A percentile compares a stretch with the other conserved stretches of the same genome.
These are phyloP conservation scores for Vitis hybrid DNA, from an alignment of 177 flowering plant genomes.

Conservation along the genomic window DNA sequence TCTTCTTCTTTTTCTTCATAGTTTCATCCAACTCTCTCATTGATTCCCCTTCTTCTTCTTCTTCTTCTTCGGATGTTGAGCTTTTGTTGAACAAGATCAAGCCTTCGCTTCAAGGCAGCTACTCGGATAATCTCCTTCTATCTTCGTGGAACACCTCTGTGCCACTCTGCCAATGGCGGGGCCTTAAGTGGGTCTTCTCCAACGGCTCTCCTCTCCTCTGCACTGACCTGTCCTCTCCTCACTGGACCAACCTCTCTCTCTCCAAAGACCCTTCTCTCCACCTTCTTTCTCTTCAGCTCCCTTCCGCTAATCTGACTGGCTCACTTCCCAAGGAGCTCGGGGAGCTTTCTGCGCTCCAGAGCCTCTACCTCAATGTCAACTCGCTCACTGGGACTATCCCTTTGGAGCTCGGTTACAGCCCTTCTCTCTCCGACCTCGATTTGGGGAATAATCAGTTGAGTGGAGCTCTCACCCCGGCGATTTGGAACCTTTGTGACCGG, in stretches of 20 bases:
- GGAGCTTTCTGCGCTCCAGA: slow-evolving; percentile 67
- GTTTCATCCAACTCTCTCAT: background rate
- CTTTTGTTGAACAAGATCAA: slow-evolving; percentile 69
- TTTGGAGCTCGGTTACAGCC: slow-evolving; percentile 84
- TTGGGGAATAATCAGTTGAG: slow-evolving; percentile 57
- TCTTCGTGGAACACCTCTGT: slow-evolving; percentile 79
- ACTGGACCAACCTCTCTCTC: slow-evolving; percentile 54
- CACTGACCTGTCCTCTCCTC: slow-evolving; percentile 51
- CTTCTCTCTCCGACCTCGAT: slow-evolving; percentile 79
- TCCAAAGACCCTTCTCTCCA: slow-evolving; percentile 63
- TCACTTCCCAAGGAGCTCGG: slow-evolving; percentile 76
- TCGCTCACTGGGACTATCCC: slow-evolving; percentile 70
- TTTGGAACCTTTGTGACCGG: slow-evolving; percentile 90
- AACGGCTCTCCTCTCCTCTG: slow-evolving; percentile 63
- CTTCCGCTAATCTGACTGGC: slow-evolving; percentile 84
- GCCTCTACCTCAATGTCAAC: slow-evolving; percentile 71
- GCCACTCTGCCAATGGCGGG: slow-evolving; percentile 96
- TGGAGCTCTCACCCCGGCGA: slow-evolving; percentile 72
- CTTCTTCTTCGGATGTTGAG: slow-evolving; percentile 59
- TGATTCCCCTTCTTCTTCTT: background rate
- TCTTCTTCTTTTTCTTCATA: slow-evolving; percentile 22
- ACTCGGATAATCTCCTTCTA: slow-evolving; percentile 55
- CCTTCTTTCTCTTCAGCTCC: slow-evolving; percentile 77
- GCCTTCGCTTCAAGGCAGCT: slow-evolving; percentile 69
- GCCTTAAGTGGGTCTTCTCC: slow-evolving; percentile 77